phyloP scores from a whole-genome alignment of 2,329 filamentous ascomycete genomes.

The Ophiostoma piceae region DNA sequence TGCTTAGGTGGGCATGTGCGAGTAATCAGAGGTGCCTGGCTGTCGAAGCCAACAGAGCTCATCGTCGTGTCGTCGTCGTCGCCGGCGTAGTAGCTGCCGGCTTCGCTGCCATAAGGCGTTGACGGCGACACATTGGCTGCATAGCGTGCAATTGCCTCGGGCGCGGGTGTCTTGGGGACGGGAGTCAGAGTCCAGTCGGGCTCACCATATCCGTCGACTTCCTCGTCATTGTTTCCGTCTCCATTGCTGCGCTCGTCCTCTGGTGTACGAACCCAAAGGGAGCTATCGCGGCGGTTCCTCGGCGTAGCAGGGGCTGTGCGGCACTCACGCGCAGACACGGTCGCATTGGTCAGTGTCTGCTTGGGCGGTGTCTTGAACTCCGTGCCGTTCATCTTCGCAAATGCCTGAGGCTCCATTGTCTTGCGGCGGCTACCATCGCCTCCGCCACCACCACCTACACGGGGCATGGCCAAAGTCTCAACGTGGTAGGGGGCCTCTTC shows the following conservation, averaged over 20 bases:
- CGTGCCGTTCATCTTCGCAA: constrained; percentile 62
- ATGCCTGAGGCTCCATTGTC: constrained; percentile 71
- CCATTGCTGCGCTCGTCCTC: constrained; percentile 35
- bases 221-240: constrained; percentile 31
- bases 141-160: constrained; percentile 50
- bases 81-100: constrained; percentile 27
- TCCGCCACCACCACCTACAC: constrained; percentile 40
- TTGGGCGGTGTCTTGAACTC: constrained; percentile 33
- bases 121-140: constrained; percentile 46
- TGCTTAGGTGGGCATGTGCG: constrained; percentile 53
- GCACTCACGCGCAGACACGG: constrained; percentile 32
- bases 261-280: constrained; percentile 52
- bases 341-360: constrained; percentile 31
- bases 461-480: constrained; percentile 61
- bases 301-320: constrained; percentile 39
- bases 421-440: constrained; percentile 58
- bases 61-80: constrained; percentile 33
- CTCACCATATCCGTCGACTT: constrained; percentile 32
- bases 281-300: constrained; percentile 48
- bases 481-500: constrained; percentile 66
- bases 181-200: constrained; percentile 45
- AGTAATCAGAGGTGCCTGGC: constrained; percentile 40
- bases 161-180: constrained; percentile 54
- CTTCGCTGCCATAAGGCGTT: constrained; percentile 39
- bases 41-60: constrained; percentile 27